phyloP scores from a whole-genome alignment of 2,329 filamentous ascomycete species.

The Chaetomium olivaceum region DNA sequence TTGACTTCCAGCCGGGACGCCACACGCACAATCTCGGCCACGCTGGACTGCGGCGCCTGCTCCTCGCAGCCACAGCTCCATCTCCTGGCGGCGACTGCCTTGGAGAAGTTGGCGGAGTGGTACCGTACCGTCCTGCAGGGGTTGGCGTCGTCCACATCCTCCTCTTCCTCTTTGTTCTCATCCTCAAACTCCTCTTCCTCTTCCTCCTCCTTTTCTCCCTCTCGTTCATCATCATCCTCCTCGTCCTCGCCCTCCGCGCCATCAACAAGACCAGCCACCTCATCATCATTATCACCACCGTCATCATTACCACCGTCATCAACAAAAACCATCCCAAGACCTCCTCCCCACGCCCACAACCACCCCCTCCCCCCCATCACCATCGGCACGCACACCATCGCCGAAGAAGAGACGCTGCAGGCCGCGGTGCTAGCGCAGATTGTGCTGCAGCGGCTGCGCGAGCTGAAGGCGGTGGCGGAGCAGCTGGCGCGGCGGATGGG shows the following conservation, averaged over 20 bases:
- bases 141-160: too few species aligned
- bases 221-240: too few species aligned
- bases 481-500: not conserved
- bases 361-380: not conserved
- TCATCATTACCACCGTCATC: not conserved
- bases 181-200: too few species aligned
- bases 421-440: not conserved
- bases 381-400: not conserved
- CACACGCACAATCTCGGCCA: not conserved
- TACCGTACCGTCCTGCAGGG: not conserved
- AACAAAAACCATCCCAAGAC: not conserved
- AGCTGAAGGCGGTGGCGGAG: not conserved
- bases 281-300: not conserved
- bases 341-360: not conserved
- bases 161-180: too few species aligned
- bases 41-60: not conserved
- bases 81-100: not conserved
- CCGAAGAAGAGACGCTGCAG: not conserved
- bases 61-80: not conserved
- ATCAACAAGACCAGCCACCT: too few species aligned
- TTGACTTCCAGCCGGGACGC: not conserved
- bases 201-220: too few species aligned
- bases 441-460: not conserved
- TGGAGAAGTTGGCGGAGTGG: not conserved
- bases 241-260: too few species aligned